Conservation (phyloP, 306 rosid species). For the Albizia julibrissin region DNA sequence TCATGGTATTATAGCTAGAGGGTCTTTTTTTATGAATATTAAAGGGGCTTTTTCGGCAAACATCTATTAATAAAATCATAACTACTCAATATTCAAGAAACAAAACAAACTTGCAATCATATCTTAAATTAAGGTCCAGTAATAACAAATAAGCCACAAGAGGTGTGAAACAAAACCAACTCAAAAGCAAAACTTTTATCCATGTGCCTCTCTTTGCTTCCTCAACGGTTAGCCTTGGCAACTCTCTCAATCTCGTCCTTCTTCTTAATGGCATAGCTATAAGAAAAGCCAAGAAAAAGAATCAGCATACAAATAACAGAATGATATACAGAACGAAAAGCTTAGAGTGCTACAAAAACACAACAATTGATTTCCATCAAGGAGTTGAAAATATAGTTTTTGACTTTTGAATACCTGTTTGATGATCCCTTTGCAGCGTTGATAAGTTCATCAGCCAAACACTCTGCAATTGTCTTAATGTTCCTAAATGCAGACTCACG, state of each 20-base stretch:
- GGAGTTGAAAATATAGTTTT: background rate
- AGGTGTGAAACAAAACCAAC: constrained; percentile 5
- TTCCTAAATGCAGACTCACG: constrained; percentile 61
- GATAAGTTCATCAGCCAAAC: constrained; percentile 60
- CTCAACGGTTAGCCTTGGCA: constrained; percentile 63
- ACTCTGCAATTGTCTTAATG: constrained; percentile 53
- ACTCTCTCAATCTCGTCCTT: constrained; percentile 62
- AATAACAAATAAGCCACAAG: background rate
- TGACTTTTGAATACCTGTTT: constrained; percentile 37
- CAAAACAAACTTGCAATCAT: background rate
- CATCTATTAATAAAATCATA: background rate
- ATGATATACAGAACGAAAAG: background rate
- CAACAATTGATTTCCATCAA: background rate
- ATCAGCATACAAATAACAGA: background rate
- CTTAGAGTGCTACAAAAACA: background rate
- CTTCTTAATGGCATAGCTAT: constrained; percentile 61
- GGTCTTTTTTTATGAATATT: background rate
- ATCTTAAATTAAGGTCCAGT: constrained; percentile 14
- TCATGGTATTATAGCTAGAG: background rate
- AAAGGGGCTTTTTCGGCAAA: background rate
- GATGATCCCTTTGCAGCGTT: constrained; percentile 64
- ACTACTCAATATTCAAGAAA: background rate
- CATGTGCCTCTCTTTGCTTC: background rate
- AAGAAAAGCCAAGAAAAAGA: background rate
- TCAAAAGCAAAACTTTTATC: constrained; percentile 22